These are phyloP conservation scores for Suillus alpinus DNA, from an alignment of 768 basidiomycete species.

Conservation along the genomic window DNA sequence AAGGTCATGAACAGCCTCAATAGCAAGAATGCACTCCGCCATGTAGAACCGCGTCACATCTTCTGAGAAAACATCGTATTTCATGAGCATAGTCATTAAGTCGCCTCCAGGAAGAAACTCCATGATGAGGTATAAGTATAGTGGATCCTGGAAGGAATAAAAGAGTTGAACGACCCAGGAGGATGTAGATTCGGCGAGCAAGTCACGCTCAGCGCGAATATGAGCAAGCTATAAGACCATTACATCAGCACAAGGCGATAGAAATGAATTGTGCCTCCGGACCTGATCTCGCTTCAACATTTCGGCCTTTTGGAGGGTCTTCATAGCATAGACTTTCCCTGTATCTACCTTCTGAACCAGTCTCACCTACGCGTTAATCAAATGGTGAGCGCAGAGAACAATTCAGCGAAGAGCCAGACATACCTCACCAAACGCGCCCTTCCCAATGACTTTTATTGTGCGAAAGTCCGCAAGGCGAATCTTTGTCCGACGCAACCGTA, in stretches of 20 bases:
- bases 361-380: constrained; percentile 58
- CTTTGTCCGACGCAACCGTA: constrained; percentile 90
- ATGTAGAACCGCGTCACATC: constrained; percentile 99
- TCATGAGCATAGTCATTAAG: constrained; percentile 99
- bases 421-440: constrained; percentile 98
- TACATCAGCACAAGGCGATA: constrained; percentile 4
- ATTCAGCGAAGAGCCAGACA: constrained; percentile 14
- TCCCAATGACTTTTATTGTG: constrained; percentile 98
- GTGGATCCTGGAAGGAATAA: constrained; percentile 96
- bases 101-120: constrained; percentile 91
- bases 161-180: constrained; percentile 97
- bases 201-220: constrained; percentile 94
- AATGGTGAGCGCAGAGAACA: constrained; percentile 4
- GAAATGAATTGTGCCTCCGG: constrained; percentile 18
- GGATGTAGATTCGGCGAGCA: constrained; percentile 94
- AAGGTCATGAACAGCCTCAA: constrained; percentile 97
- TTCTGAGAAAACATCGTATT: constrained; percentile 98
- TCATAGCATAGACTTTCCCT: constrained; percentile 99
- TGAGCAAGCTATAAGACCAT: constrained; percentile 74
- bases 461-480: constrained; percentile 91
- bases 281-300: constrained; percentile 99
- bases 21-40: constrained; percentile 96
- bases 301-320: constrained; percentile 95
- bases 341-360: constrained; percentile 97
- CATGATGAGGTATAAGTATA: constrained; percentile 98